Evolutionary conservation across 139 green algal genomes (phyloP).

Genomic region (Nannochloris sp.): DNA sequence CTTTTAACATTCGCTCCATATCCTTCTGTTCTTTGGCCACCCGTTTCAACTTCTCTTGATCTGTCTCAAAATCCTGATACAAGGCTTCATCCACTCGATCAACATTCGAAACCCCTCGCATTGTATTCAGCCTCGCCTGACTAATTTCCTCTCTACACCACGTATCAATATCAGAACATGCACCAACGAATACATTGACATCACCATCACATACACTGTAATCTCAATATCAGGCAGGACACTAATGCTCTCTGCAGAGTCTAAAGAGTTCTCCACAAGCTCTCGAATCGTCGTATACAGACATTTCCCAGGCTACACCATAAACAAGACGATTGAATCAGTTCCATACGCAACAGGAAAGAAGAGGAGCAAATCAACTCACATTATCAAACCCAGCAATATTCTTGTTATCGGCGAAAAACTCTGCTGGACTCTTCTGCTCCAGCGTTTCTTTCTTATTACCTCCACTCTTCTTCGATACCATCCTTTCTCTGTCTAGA

Average conservation of each 20-base stretch:
- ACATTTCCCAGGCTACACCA: conserved; percentile 81
- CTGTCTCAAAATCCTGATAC: conserved; percentile 88
- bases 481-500: no score
- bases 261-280: conserved; percentile 91
- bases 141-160: conserved; percentile 68
- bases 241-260: conserved; percentile 75
- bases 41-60: conserved; percentile 66
- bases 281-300: conserved; percentile 93
- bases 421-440: conserved; percentile 87
- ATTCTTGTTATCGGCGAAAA: conserved; percentile 98
- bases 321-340: conserved; percentile 2
- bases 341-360: background rate
- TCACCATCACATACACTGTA: conserved; percentile 12
- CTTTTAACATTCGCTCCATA: conserved; percentile 61
- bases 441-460: conserved; percentile 44
- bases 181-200: no score
- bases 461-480: no score
- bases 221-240: conserved; percentile 70
- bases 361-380: conserved; percentile 9
- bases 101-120: conserved; percentile 69
- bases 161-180: background rate
- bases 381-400: conserved; percentile 98
- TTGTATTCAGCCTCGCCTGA: conserved; percentile 58
- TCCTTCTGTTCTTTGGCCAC: conserved; percentile 75
- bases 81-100: conserved; percentile 75